Base-by-base conservation (phyloP, 1,139 yeast genomes). In the Suhomyces coccinellae region DNA sequence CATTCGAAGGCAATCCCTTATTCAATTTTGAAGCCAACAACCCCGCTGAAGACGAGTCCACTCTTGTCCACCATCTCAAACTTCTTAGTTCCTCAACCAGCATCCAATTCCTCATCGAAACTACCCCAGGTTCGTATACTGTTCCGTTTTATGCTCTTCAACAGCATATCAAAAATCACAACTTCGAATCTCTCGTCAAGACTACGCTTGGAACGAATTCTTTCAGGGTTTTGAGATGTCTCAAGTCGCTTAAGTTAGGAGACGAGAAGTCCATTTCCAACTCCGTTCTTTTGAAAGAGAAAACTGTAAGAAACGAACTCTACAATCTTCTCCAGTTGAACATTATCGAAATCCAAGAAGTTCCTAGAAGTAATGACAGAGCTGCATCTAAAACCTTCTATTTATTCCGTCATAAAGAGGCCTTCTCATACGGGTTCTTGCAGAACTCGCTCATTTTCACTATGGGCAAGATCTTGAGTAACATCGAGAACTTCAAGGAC, bases 301-400 rank as follows among this genome's bases (percentile, higher is more conserved):
- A 81, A 51, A 86, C 85, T 28, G 88, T 90, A 8, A 75, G 97
- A 49, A 81, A 79, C 37, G 79, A 83, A 43, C 63, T 85, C 33
- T 77, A 82, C 44, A 75, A 75, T 36, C 63, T 85, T 42, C 69
- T 83, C 16, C 77, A 75, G 41, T 73, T 79, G 53, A 83, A 84
- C 54, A 73, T 83, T 14, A 66, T 85, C 22, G 90, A 85, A 61
- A 76, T 85, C 37, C 98, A 93, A 63, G 99, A 95, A 67, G 87
- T 93, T 28, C 98, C 99, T 8, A 79, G 95, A 58, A 85, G 96
- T 30, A 85, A 84, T 28, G 98, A 91, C 62, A 77, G 99, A 52
- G 93, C 96, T 2, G 97, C 98, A 0, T 83, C 89, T 35, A 82
- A 95, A 54, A 85, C 97, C 1, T 85, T 86, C 38, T 93, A 82